Evolutionary conservation across 2,329 filamentous ascomycete genomes (phyloP).

Genomic region (Fusarium scirpi): DNA sequence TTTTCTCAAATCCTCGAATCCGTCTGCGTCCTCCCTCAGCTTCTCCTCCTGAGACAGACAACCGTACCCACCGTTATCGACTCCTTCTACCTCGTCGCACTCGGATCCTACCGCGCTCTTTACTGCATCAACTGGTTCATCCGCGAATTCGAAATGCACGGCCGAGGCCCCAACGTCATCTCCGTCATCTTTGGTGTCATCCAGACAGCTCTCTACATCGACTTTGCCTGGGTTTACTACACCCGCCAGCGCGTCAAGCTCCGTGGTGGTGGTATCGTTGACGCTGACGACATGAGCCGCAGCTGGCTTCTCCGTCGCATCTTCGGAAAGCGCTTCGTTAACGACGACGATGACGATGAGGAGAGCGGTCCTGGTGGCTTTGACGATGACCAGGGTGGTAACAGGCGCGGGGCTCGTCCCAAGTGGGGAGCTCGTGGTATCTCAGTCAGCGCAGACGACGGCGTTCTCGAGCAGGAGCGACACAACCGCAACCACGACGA

Average conservation of each 20-base stretch:
- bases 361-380: constrained; percentile 67
- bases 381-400: constrained; percentile 50
- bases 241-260: constrained; percentile 94
- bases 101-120: constrained; percentile 88
- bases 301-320: constrained; percentile 87
- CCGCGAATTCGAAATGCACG: constrained; percentile 70
- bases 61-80: constrained; percentile 95
- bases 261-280: constrained; percentile 84
- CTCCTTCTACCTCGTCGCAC: constrained; percentile 91
- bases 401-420: constrained; percentile 54
- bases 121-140: constrained; percentile 94
- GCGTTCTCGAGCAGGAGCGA: constrained; percentile 64
- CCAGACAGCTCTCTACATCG: constrained; percentile 89
- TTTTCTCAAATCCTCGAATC: constrained; percentile 95
- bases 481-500: constrained; percentile 61
- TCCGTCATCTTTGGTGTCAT: constrained; percentile 88
- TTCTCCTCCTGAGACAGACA: constrained; percentile 93
- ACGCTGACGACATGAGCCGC: constrained; percentile 86
- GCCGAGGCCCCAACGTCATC: constrained; percentile 73
- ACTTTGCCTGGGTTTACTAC: constrained; percentile 98
- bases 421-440: constrained; percentile 75
- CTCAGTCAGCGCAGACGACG: constrained; percentile 74
- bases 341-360: constrained; percentile 68
- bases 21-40: constrained; percentile 88
- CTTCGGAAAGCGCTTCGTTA: constrained; percentile 70